These are phyloP conservation scores for Ensete glaucum DNA, from an alignment of 176 grass and related monocot genomes.

Conservation along the genomic window DNA sequence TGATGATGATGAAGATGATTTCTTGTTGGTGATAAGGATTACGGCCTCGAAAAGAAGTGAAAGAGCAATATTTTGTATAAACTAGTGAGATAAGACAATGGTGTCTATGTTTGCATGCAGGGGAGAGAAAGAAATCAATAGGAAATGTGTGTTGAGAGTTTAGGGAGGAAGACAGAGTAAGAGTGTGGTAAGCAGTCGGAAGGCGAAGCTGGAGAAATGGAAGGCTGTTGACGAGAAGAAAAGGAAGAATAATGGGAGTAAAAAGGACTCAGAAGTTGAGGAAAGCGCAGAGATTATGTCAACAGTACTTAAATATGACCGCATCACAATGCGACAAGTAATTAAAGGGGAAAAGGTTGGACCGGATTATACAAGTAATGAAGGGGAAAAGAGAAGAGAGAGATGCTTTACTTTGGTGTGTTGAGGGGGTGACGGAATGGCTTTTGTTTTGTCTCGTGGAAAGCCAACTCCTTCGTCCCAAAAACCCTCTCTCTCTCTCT, in stretches of 20 bases:
- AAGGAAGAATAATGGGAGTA: not conserved
- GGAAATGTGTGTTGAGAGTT: too few species aligned
- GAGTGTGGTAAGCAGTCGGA: too few species aligned
- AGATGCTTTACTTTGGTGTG: not conserved
- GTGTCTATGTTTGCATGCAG: too few species aligned
- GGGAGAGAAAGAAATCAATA: too few species aligned
- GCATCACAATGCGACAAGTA: not conserved
- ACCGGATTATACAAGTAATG: not conserved
- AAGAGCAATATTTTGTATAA: too few species aligned
- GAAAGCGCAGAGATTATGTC: not conserved
- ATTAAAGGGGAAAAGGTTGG: not conserved
- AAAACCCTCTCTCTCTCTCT: conserved; percentile 7
- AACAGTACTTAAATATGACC: not conserved
- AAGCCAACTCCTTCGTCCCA: conserved; percentile 13
- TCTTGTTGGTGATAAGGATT: too few species aligned
- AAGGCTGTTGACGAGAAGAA: not conserved
- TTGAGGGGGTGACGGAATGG: not conserved
- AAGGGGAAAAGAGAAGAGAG: not conserved
- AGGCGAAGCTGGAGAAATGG: too few species aligned
- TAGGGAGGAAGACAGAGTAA: too few species aligned
- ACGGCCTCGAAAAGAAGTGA: too few species aligned
- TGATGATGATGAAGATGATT: too few species aligned
- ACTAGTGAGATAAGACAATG: too few species aligned
- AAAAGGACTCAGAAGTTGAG: not conserved
- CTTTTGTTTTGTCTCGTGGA: conserved; percentile 8